Base-by-base conservation (phyloP, 2,329 filamentous ascomycete genomes). In the Grosmannia clavigera region DNA sequence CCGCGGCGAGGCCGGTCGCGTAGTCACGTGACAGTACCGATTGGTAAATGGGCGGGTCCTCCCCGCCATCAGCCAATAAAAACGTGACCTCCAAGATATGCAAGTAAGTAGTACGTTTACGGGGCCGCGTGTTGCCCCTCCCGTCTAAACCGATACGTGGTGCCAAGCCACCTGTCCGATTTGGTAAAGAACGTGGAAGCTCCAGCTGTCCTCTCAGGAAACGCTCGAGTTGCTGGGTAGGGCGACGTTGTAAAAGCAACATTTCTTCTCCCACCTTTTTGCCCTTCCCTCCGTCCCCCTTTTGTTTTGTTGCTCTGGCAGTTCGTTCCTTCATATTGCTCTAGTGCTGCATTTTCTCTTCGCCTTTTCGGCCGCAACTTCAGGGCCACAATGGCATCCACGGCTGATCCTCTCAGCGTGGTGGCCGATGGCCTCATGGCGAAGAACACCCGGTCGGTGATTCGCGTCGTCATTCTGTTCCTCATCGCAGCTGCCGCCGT, bases 401-500 rank as follows among this genome's bases (percentile, higher is more conserved):
- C 55, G 59, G 61, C 64, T 57, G 67, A 70, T 66, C 66, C 71
- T 58, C 67, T 82, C 70, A 77, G 79, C 66, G 73, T 78, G 68
- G 80, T 94, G 71, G 81, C 90, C 71, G 85, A 89, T 78, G 88
- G 89, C 72, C 86, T 84, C 71, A 88, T 86, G 68, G 86, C 85
- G 69, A 82, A 86, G 74, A 96, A 85, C 74, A 89, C 90, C 64
- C 85, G 92, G 73, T 87, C 90, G 65, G 76, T 97, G 69, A 79
- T 99, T 65, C 86, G 92, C 71, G 84, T 96, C 67, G 81, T 95
- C 70, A 99, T 99, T 76, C 84, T 99, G 68, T 81, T 80, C 70
- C 84, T 92, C 70, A 96, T 99, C 74, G 94, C 94, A 65, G 91
- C 84, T 61, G 92, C 94, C 64, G 91, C 92, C 66, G 83, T 97